Percentiles rank a stretch among this genome's conserved stretches.
These are phyloP conservation scores for Aspergillus ellipticus DNA, from an alignment of 495 filamentous ascomycete genomes.

Conservation along the genomic window DNA sequence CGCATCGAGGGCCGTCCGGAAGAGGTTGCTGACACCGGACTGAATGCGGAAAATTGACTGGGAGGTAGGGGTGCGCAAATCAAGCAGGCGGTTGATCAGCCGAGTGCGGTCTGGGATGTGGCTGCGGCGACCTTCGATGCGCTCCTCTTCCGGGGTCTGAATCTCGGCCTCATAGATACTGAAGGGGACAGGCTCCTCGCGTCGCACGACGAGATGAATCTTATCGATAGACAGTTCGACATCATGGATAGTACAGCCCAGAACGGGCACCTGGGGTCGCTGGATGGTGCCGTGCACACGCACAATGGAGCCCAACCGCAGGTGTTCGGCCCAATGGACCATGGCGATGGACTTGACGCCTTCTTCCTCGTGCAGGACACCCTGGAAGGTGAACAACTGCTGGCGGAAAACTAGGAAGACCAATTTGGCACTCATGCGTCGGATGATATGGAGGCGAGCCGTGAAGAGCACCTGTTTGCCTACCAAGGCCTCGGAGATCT, in stretches of 20 bases:
- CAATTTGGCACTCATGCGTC: constrained; percentile 84
- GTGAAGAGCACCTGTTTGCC: constrained; percentile 71
- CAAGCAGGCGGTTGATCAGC: constrained; percentile 78
- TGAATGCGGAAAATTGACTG: constrained; percentile 82
- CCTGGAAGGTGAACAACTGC: constrained; percentile 74
- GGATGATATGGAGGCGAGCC: constrained; percentile 78
- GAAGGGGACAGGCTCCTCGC: constrained; percentile 58
- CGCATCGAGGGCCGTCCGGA: constrained; percentile 67
- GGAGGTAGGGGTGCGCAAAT: constrained; percentile 78
- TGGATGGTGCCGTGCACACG: constrained; percentile 62
- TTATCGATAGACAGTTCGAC: constrained; percentile 46
- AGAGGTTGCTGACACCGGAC: constrained; percentile 71
- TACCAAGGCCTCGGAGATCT: constrained; percentile 52
- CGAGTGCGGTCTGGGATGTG: constrained; percentile 71
- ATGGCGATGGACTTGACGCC: constrained; percentile 54
- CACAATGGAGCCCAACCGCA: constrained; percentile 65
- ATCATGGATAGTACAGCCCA: constrained; percentile 55
- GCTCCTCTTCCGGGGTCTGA: constrained; percentile 42
- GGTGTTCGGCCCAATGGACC: constrained; percentile 65
- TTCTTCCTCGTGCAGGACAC: constrained; percentile 55
- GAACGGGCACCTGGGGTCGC: constrained; percentile 54
- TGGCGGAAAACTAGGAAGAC: constrained; percentile 86
- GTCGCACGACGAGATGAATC: constrained; percentile 51
- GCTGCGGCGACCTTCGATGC: constrained; percentile 40
- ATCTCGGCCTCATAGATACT: constrained; percentile 63